Base-by-base conservation (phyloP, 202 grass and related monocot genomes). In the Schoenoplectus tabernaemontani region DNA sequence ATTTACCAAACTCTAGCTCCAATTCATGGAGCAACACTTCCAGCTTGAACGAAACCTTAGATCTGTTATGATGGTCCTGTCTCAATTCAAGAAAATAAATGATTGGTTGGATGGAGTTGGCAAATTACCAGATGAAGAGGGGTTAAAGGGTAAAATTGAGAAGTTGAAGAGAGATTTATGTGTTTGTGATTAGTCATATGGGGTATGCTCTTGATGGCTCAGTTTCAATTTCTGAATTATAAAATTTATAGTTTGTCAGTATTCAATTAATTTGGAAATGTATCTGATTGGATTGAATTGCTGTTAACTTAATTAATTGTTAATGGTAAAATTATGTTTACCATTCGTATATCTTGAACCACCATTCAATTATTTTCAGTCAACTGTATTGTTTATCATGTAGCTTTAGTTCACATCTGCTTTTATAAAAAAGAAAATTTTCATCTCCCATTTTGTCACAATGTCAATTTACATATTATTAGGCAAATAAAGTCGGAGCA, bases 141-240 rank as follows among this genome's bases (percentile, higher is more conserved):
- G 9, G 5, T 80, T 83, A 81, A 93, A 86, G 78, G 90, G 89
- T 9, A 91, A 89, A 65, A 82, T 91, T 4, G 93, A 93, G 78
- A 57, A 56, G 41, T 57, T 97, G 81, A 97, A 97, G 78, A 81
- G 78, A 93, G 83, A 97, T 97, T 30, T 97, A 93, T 12, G 87
- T 85, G 30, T 97, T 97, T 57, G 90, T 97, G 48, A 97, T 97
- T 24, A 91, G 67, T 84, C 93, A 87, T 88, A 87, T 97, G 82
- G 93, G 90, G 0, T 90, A 90, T 78, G 88, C 86, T 2, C 90
- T 91, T 11, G 90, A 91, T 50, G 65, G 59, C 57, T 88, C 86
- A 9, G 85, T 96, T 41, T 83, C 85, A 2, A 51, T 95, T 78
- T 86, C 72, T 7, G 26, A 64, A n/a, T 34, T 20, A 26, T 80